phyloP scores from a whole-genome alignment of 2,329 filamentous ascomycete species.

The Gliomastix tumulicola region DNA sequence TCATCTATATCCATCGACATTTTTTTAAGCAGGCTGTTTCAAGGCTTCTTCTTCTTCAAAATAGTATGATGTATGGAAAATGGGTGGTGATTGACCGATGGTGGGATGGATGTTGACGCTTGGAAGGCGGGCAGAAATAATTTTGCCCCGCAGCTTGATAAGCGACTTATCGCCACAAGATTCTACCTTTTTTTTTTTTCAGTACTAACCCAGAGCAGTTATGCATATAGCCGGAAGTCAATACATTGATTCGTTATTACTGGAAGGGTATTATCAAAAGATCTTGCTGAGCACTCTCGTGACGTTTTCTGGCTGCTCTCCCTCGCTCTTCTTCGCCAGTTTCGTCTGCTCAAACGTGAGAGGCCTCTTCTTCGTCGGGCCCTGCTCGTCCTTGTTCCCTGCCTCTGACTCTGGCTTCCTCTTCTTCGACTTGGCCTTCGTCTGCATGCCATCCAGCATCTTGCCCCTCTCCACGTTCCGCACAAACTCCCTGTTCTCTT shows the following conservation, averaged over 20 bases:
- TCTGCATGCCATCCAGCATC: conserved; percentile 69
- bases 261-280: conserved; percentile 33
- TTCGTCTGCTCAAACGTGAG: conserved; percentile 63
- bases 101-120: not conserved
- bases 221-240: not conserved
- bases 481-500: conserved; percentile 77
- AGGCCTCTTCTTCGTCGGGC: conserved; percentile 22
- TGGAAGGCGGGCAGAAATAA: conserved; percentile 6
- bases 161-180: no score
- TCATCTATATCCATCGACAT: conserved; percentile 40
- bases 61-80: no score
- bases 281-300: conserved; percentile 58
- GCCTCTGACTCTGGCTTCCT: conserved; percentile 18
- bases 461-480: conserved; percentile 73
- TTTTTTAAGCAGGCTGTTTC: no score
- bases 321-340: conserved; percentile 42
- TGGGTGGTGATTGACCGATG: conserved; percentile 1
- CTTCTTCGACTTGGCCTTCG: conserved; percentile 40
- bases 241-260: conserved; percentile 2
- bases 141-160: conserved; percentile 10
- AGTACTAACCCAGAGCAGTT: not conserved
- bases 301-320: conserved; percentile 49
- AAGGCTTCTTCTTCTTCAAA: no score
- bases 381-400: conserved; percentile 11
- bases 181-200: not conserved